Percentiles rank a stretch among this genome's conserved stretches.
Conservation (phyloP, 345 rosid genomes). For the Gossypium turneri region DNA sequence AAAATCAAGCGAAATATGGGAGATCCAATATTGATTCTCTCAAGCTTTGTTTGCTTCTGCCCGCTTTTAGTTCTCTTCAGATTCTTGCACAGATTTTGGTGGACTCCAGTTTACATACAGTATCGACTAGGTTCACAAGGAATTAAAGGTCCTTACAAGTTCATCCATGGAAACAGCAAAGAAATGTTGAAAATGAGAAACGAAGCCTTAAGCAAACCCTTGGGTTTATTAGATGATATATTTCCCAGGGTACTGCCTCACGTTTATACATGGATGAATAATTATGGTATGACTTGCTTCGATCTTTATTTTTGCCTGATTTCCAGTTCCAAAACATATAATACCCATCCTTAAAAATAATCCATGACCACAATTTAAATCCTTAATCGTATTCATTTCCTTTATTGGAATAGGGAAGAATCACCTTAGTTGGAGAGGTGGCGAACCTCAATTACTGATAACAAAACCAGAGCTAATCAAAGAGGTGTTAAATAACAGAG, state of each 20-base stretch:
- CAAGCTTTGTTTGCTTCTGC: conserved; percentile 5
- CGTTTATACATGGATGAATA: conserved; percentile 26
- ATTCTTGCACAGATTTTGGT: conserved; percentile 28
- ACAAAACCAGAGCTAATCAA: conserved; percentile 37
- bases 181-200: conserved; percentile 23
- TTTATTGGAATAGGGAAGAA: conserved; percentile 25
- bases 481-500: conserved; percentile 39
- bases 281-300: conserved; percentile 16
- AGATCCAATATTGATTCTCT: conserved; percentile 9
- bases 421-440: conserved; percentile 36
- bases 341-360: too few relatives aligned
- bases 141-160: conserved; percentile 34
- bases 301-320: background rate
- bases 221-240: conserved; percentile 25
- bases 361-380: too few relatives aligned
- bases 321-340: background rate
- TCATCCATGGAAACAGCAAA: conserved; percentile 35
- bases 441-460: conserved; percentile 30
- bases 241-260: conserved; percentile 29
- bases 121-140: conserved; percentile 19
- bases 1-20: conserved; percentile 9
- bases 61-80: conserved; percentile 10
- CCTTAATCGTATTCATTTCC: too few relatives aligned
- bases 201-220: conserved; percentile 15
- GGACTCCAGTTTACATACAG: conserved; percentile 25